These are phyloP conservation scores for Chlorella variabilis DNA, from an alignment of 163 green algal species.

Conservation along the genomic window DNA sequence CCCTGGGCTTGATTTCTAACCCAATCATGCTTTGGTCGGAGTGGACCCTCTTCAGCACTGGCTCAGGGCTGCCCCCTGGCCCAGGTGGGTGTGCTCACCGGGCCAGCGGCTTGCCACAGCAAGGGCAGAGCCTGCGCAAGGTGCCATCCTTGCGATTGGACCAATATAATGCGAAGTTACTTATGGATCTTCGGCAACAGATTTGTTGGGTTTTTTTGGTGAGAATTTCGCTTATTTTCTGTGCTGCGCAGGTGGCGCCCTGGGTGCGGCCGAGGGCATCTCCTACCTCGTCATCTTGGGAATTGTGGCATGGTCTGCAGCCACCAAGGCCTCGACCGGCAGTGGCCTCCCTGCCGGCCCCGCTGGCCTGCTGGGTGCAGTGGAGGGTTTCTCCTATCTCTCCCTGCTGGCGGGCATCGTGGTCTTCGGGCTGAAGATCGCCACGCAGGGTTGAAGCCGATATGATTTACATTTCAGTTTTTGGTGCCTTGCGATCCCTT, in stretches of 20 bases:
- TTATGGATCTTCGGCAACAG: no score
- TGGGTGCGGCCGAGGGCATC: constrained; percentile 78
- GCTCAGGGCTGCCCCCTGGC: constrained; percentile 73
- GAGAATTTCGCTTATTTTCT: background rate
- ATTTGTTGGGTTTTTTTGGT: no score
- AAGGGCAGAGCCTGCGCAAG: no score
- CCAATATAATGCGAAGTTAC: no score
- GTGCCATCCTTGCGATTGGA: no score
- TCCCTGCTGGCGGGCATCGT: constrained; percentile 62
- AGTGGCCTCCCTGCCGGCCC: constrained; percentile 77
- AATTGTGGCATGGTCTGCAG: constrained; percentile 72
- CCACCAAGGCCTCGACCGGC: constrained; percentile 81
- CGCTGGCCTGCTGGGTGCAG: constrained; percentile 76
- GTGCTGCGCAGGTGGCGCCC: constrained; percentile 36
- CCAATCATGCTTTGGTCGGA: constrained; percentile 69
- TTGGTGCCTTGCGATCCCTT: background rate
- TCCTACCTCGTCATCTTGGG: constrained; percentile 80
- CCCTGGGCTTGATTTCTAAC: constrained; percentile 63
- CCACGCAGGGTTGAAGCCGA: no score
- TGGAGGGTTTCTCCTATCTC: constrained; percentile 84
- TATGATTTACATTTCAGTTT: no score
- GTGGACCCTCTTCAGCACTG: constrained; percentile 78
- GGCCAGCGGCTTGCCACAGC: background rate
- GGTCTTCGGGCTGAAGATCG: constrained; percentile 24
- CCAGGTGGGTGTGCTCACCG: constrained; percentile 43